These are phyloP conservation scores for Antitrichia curtipendula DNA, from an alignment of 225 moss, liverwort and hornwort species.

Conservation along the genomic window DNA sequence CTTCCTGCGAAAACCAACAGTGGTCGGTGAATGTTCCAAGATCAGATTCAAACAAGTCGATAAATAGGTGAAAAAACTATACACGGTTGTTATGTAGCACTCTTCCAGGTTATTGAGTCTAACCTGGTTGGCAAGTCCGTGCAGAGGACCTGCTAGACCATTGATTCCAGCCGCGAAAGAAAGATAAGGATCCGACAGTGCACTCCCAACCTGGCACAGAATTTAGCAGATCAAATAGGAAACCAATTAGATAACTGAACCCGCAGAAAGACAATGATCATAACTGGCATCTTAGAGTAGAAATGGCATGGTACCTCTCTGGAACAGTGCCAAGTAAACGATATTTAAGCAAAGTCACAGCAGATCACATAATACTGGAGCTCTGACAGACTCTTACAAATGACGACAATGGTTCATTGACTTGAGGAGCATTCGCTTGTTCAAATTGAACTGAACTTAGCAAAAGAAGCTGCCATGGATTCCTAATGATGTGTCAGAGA, in stretches of 20 bases:
- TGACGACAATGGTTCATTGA: neutral
- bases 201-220: conserved; percentile 49
- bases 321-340: neutral
- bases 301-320: neutral
- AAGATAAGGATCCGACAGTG: conserved; percentile 70
- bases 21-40: neutral
- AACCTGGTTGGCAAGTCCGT: conserved; percentile 77
- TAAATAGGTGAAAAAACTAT: no score
- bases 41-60: neutral
- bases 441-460: neutral
- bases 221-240: neutral
- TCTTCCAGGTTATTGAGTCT: neutral
- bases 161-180: conserved; percentile 71
- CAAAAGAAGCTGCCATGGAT: neutral
- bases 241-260: neutral
- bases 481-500: neutral
- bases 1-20: conserved; percentile 17
- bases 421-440: neutral
- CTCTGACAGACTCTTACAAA: no score
- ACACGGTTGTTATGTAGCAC: neutral
- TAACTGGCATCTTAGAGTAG: neutral
- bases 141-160: conserved; percentile 63
- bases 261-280: neutral
- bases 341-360: neutral
- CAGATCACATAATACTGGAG: neutral